These are phyloP conservation scores for Linnemannia elongata DNA, from an alignment of 192 early-diverging fungal species.

Conservation along the genomic window DNA sequence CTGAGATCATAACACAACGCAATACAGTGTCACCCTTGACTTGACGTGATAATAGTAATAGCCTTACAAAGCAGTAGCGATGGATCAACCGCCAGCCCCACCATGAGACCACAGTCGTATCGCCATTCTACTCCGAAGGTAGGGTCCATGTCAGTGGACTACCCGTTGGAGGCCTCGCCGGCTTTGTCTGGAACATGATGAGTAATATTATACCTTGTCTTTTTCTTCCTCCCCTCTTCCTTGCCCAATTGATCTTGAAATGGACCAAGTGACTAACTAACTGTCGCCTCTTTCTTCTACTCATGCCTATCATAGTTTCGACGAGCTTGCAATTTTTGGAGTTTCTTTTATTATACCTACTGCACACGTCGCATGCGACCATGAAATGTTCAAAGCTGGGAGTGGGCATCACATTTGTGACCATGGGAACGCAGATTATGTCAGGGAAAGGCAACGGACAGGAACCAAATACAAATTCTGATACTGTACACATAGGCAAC, in stretches of 20 bases:
- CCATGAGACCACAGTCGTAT: constrained; percentile 83
- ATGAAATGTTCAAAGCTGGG: constrained; percentile 84
- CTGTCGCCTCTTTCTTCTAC: not conserved
- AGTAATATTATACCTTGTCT: constrained; percentile 44
- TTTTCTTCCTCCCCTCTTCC: not conserved
- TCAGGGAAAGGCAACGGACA: constrained; percentile 53
- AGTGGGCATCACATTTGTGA: constrained; percentile 87
- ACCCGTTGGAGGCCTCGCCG: constrained; percentile 84
- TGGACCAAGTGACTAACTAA: too few species aligned
- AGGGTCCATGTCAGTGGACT: constrained; percentile 91
- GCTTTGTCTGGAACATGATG: constrained; percentile 86
- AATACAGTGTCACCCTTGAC: too few species aligned
- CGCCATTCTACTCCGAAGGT: constrained; percentile 80
- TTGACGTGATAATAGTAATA: not conserved
- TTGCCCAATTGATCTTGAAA: too few species aligned
- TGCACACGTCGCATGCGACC: constrained; percentile 92
- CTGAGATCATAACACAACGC: not conserved
- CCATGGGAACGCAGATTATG: constrained; percentile 80
- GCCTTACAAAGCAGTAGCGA: constrained; percentile 83
- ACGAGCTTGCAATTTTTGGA: constrained; percentile 86
- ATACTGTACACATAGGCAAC: constrained; percentile 51
- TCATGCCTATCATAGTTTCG: constrained; percentile 61
- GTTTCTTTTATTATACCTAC: constrained; percentile 91
- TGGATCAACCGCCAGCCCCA: constrained; percentile 81
- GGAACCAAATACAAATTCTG: constrained; percentile 44